Percentiles rank a stretch among this genome's conserved stretches.
phyloP scores from a whole-genome alignment of 257 asterid genomes.

The Solanum chiquidenum region DNA sequence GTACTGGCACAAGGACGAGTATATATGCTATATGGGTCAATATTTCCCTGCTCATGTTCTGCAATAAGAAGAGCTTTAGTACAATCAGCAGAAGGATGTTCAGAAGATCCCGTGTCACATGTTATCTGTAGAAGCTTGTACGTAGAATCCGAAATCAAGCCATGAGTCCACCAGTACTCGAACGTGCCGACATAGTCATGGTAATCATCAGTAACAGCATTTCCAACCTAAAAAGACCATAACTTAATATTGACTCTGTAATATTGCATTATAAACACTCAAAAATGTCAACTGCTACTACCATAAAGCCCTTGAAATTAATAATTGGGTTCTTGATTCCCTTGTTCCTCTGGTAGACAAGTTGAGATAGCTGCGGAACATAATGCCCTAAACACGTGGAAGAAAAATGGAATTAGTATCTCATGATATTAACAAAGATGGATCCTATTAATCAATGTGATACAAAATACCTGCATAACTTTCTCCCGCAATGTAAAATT shows the following conservation, averaged over 20 bases:
- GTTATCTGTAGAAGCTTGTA: constrained; percentile 43
- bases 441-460: neutral
- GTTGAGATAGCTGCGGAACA: constrained; percentile 87
- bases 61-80: constrained; percentile 41
- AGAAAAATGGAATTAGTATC: neutral
- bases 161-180: constrained; percentile 99
- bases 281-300: constrained; percentile 6
- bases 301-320: constrained; percentile 93
- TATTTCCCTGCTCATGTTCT: constrained; percentile 67
- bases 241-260: neutral
- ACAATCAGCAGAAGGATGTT: constrained; percentile 76
- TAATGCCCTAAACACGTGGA: constrained; percentile 58
- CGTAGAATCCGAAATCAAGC: constrained; percentile 88
- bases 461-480: constrained; percentile 69
- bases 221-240: constrained; percentile 61
- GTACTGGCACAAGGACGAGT: constrained; percentile 61
- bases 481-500: constrained; percentile 88
- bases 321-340: constrained; percentile 67
- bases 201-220: constrained; percentile 92
- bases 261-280: neutral
- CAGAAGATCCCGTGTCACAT: constrained; percentile 66
- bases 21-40: constrained; percentile 85
- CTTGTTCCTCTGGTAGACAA: constrained; percentile 53
- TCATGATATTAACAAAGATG: neutral
- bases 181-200: constrained; percentile 83